These are phyloP conservation scores for Apiotrichum brassicae DNA, from an alignment of 1,284 basidiomycete species.

Conservation along the genomic window DNA sequence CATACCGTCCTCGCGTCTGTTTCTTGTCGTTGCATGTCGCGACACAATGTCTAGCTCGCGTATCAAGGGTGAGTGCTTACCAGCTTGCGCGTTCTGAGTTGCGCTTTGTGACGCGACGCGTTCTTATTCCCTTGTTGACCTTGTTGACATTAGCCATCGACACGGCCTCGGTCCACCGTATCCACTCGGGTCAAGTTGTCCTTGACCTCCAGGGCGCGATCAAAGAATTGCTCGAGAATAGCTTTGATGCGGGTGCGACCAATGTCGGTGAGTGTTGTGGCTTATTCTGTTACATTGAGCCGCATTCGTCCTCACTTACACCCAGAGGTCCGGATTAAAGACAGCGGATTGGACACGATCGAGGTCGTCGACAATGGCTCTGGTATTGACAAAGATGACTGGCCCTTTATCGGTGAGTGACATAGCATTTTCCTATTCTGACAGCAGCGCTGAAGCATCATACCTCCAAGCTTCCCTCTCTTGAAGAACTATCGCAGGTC, in stretches of 20 bases:
- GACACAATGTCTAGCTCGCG: not conserved
- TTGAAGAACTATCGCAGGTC: slow-evolving; percentile 67
- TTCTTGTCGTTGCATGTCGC: not conserved
- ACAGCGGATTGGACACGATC: slow-evolving; percentile 76
- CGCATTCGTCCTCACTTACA: not conserved
- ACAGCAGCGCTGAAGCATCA: slow-evolving; percentile 80
- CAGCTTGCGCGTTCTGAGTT: no score
- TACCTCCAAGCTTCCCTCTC: slow-evolving; percentile 82
- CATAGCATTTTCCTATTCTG: no score
- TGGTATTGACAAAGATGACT: slow-evolving; percentile 73
- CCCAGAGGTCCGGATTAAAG: slow-evolving; percentile 81
- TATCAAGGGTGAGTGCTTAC: not conserved
- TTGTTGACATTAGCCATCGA: slow-evolving; percentile 58
- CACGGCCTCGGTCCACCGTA: slow-evolving; percentile 65
- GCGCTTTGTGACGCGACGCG: no score
- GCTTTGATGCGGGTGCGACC: slow-evolving; percentile 84
- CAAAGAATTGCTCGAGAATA: slow-evolving; percentile 96
- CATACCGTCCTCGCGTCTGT: no score
- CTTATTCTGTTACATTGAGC: not conserved
- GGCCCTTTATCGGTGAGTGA: slow-evolving; percentile 66
- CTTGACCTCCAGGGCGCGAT: slow-evolving; percentile 88
- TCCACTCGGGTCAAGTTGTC: slow-evolving; percentile 92
- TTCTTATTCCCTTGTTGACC: no score
- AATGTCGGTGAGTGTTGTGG: slow-evolving; percentile 61
- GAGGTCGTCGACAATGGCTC: slow-evolving; percentile 91